phyloP scores from a whole-genome alignment of 345 rosid genomes.

The Mercurialis annua region DNA sequence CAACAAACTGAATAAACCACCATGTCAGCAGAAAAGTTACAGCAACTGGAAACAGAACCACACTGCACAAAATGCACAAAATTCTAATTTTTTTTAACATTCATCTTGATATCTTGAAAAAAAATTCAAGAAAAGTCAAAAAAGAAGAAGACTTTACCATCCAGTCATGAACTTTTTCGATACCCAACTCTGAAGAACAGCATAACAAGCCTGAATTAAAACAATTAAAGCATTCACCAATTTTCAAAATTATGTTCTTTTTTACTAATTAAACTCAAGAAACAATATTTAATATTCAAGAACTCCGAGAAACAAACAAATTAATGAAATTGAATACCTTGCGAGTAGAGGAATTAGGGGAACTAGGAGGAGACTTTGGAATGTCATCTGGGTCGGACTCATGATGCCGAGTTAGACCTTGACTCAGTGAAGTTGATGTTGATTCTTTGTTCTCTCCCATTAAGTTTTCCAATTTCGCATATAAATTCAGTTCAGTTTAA shows the following conservation, averaged over 20 bases:
- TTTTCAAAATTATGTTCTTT: background rate
- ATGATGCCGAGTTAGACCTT: constrained; percentile 47
- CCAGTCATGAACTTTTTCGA: constrained; percentile 95
- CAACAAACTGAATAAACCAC: constrained; percentile 86
- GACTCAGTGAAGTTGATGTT: constrained; percentile 50
- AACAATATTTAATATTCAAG: too few relatives aligned
- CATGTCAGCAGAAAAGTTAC: constrained; percentile 76
- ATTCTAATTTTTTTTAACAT: background rate
- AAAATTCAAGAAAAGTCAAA: background rate
- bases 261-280: too few relatives aligned
- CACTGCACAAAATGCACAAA: constrained; percentile 47
- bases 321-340: constrained; percentile 34
- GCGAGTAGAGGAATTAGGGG: constrained; percentile 76
- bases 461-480: too few relatives aligned
- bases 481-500: too few relatives aligned
- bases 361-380: constrained; percentile 59
- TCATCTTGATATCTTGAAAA: background rate
- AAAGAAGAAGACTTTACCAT: constrained; percentile 43
- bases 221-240: constrained; percentile 12
- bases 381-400: constrained; percentile 45
- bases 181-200: constrained; percentile 83
- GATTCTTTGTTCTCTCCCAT: constrained; percentile 54
- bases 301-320: background rate
- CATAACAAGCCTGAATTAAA: constrained; percentile 63
- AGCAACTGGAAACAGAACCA: constrained; percentile 83